Percentiles rank a stretch among this genome's conserved stretches.
Evolutionary conservation across 495 filamentous ascomycete genomes (phyloP).

Genomic region (Neurospora sp.): DNA sequence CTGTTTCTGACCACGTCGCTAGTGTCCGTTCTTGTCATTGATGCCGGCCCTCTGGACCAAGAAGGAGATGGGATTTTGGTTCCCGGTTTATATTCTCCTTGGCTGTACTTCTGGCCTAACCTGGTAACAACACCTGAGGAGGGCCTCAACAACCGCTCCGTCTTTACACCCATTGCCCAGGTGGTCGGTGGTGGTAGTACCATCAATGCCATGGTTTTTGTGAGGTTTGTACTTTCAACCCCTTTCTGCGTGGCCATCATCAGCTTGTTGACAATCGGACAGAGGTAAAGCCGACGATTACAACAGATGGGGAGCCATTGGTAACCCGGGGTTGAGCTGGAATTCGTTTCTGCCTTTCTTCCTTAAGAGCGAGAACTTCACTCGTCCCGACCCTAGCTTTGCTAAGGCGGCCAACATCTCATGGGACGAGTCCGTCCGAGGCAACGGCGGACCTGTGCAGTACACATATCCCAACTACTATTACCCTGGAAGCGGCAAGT

Average conservation of each 20-base stretch:
- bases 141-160: conserved; percentile 16
- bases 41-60: conserved; percentile 28
- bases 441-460: conserved; percentile 28
- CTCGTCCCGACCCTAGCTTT: conserved; percentile 10
- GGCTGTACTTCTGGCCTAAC: conserved; percentile 18
- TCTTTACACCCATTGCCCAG: conserved; percentile 14
- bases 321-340: conserved; percentile 56
- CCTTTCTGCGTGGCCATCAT: neutral
- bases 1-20: conserved; percentile 13
- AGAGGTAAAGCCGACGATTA: conserved; percentile 39
- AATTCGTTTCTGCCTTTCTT: conserved; percentile 50
- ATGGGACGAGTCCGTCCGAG: conserved; percentile 29
- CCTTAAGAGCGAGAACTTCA: conserved; percentile 32
- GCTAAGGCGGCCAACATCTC: conserved; percentile 26
- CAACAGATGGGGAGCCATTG: conserved; percentile 48
- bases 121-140: conserved; percentile 13
- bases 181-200: conserved; percentile 34
- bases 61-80: conserved; percentile 19
- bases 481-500: conserved; percentile 20
- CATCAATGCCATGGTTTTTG: conserved; percentile 35
- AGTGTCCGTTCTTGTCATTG: conserved; percentile 34
- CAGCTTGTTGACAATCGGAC: neutral
- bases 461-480: conserved; percentile 32
- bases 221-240: conserved; percentile 11
- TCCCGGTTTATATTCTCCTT: conserved; percentile 18